Evolutionary conservation across 2,329 filamentous ascomycete species (phyloP).

Genomic region (Aspergillus sojae): DNA sequence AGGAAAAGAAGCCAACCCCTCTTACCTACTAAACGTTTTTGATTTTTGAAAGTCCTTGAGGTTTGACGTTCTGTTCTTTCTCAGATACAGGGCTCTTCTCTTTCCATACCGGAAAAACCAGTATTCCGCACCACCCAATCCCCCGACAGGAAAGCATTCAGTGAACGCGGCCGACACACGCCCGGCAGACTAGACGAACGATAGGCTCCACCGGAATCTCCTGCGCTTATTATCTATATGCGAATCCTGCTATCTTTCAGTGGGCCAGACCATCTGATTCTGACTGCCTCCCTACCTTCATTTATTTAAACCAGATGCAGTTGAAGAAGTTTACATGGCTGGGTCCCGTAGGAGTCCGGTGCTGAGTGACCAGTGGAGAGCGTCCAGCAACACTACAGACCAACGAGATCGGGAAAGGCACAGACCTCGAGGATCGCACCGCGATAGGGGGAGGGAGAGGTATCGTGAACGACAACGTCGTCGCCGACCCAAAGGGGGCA

Average conservation of each 20-base stretch:
- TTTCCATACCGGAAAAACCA: slow-evolving; percentile 35
- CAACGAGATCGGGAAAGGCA: slow-evolving; percentile 37
- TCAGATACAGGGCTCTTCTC: slow-evolving; percentile 13
- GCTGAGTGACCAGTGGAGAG: slow-evolving; percentile 55
- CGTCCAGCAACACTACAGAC: slow-evolving; percentile 44
- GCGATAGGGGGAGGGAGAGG: slow-evolving; percentile 42
- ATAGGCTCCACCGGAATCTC: slow-evolving; percentile 23
- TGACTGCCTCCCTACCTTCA: slow-evolving; percentile 12
- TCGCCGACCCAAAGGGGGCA: slow-evolving; percentile 36
- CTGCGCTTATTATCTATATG: slow-evolving; percentile 25
- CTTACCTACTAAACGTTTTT: background rate
- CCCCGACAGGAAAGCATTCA: slow-evolving; percentile 29
- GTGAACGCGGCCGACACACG: slow-evolving; percentile 31
- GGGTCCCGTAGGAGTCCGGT: slow-evolving; percentile 52
- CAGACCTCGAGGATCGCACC: slow-evolving; percentile 47
- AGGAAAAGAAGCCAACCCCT: background rate
- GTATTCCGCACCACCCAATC: slow-evolving; percentile 31
- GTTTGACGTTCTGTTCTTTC: slow-evolving; percentile 15
- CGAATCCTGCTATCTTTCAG: slow-evolving; percentile 15
- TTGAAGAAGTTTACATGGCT: slow-evolving; percentile 50
- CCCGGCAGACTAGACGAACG: slow-evolving; percentile 19
- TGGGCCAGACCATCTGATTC: slow-evolving; percentile 17
- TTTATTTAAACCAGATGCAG: slow-evolving; percentile 43
- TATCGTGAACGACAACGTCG: slow-evolving; percentile 44
- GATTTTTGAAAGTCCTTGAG: background rate